Conservation (phyloP, 148 eudicot genomes). For the Vaccinium vitisidaea region DNA sequence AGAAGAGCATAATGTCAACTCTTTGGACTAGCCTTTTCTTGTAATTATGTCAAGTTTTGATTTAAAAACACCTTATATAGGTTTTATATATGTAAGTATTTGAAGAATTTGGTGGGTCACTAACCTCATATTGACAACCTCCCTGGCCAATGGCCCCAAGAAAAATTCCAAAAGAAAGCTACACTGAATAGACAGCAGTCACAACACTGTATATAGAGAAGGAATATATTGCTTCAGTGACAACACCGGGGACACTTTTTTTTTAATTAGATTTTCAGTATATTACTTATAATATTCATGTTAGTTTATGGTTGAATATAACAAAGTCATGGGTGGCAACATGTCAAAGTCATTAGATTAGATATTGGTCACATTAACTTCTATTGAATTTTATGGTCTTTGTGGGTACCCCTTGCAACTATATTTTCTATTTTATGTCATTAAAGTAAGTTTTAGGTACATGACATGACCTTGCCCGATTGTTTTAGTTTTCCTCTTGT, state of each 20-base stretch:
- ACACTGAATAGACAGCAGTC: neutral
- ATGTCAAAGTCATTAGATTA: neutral
- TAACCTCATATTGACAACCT: neutral
- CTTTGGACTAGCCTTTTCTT: neutral
- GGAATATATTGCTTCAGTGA: neutral
- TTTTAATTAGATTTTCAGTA: neutral
- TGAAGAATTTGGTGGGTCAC: neutral
- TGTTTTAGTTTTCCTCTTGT: neutral
- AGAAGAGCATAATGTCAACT: neutral
- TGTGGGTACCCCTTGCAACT: neutral
- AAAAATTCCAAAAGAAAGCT: neutral
- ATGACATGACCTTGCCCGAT: neutral
- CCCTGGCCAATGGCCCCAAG: neutral
- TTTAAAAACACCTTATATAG: too few species aligned
- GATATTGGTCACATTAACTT: neutral
- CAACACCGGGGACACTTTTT: neutral
- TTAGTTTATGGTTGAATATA: neutral
- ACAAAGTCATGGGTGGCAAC: neutral
- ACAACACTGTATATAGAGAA: too few species aligned
- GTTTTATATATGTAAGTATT: too few species aligned
- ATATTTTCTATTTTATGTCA: neutral
- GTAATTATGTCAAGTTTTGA: too few species aligned
- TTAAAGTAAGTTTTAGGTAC: neutral
- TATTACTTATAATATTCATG: neutral
- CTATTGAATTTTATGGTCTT: neutral